phyloP scores from a whole-genome alignment of 2,329 filamentous ascomycete species.

The Blastomyces gilchristii region DNA sequence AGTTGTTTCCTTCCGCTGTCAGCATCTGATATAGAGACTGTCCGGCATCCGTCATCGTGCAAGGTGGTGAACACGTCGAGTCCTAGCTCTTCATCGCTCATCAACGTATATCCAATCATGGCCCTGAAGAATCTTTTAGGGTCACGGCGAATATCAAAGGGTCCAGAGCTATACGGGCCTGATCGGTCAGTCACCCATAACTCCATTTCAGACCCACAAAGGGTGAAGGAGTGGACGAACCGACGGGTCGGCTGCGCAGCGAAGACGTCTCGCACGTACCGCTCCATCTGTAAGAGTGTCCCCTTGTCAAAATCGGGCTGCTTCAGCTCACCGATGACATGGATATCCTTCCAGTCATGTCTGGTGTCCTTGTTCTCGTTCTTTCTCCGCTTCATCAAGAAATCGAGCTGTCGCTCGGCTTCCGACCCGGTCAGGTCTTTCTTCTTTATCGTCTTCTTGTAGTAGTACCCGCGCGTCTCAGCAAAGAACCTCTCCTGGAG shows the following conservation, averaged over 20 bases:
- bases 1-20: background rate
- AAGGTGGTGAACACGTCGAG: constrained; percentile 20
- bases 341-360: constrained; percentile 17
- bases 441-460: background rate
- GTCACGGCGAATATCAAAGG: constrained; percentile 24
- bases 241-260: constrained; percentile 21
- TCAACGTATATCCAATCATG: constrained; percentile 22
- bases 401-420: constrained; percentile 15
- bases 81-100: constrained; percentile 23
- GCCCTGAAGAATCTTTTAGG: constrained; percentile 22
- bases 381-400: constrained; percentile 13
- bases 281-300: constrained; percentile 13
- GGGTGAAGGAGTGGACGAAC: constrained; percentile 24
- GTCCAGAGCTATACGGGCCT: background rate
- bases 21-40: background rate
- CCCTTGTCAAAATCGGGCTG: constrained; percentile 9
- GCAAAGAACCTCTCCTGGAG: constrained; percentile 15
- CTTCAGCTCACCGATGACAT: constrained; percentile 16
- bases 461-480: constrained; percentile 12
- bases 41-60: background rate
- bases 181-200: constrained; percentile 22
- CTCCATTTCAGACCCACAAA: constrained; percentile 18
- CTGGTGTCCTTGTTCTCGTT: background rate
- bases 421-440: constrained; percentile 11
- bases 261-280: constrained; percentile 15